A percentile compares a stretch with the other conserved stretches of the same genome.
Conservation (phyloP, 2,329 filamentous ascomycete genomes). For the Coccinonectria pachysandricola region DNA sequence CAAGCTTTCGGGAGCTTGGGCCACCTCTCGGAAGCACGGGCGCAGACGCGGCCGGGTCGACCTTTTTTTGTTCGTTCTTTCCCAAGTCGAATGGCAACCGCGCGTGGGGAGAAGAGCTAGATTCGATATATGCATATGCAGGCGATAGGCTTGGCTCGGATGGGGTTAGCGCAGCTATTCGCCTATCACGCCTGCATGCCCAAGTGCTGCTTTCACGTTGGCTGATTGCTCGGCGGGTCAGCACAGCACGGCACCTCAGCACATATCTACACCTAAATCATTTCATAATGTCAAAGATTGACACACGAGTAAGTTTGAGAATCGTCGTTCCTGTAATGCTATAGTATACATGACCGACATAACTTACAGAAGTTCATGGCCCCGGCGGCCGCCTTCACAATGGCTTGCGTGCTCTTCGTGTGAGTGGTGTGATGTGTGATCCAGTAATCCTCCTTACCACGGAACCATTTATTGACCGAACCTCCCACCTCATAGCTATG, state of each 20-base stretch:
- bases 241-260: too few species aligned
- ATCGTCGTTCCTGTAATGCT: too few species aligned
- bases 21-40: slow-evolving; percentile 14
- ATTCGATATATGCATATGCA: slow-evolving; percentile 3
- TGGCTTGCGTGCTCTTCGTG: slow-evolving; percentile 41
- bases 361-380: slow-evolving; percentile 37
- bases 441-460: neutral
- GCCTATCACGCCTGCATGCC: too few species aligned
- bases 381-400: slow-evolving; percentile 42
- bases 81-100: too few species aligned
- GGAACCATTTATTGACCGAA: slow-evolving; percentile 1
- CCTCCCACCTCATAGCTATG: slow-evolving; percentile 21
- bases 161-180: too few species aligned
- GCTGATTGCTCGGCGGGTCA: too few species aligned
- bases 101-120: too few species aligned
- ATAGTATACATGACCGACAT: too few species aligned
- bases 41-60: slow-evolving; percentile 11
- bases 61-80: slow-evolving; percentile 8
- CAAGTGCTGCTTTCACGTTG: too few species aligned
- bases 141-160: too few species aligned
- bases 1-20: slow-evolving; percentile 24
- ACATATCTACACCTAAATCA: too few species aligned
- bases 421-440: slow-evolving; percentile 22
- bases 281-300: slow-evolving; percentile 17
- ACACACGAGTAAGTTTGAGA: slow-evolving; percentile 17